These are phyloP conservation scores for Fusarium pseudocircinatum DNA, from an alignment of 2,329 filamentous ascomycete genomes.

Conservation along the genomic window DNA sequence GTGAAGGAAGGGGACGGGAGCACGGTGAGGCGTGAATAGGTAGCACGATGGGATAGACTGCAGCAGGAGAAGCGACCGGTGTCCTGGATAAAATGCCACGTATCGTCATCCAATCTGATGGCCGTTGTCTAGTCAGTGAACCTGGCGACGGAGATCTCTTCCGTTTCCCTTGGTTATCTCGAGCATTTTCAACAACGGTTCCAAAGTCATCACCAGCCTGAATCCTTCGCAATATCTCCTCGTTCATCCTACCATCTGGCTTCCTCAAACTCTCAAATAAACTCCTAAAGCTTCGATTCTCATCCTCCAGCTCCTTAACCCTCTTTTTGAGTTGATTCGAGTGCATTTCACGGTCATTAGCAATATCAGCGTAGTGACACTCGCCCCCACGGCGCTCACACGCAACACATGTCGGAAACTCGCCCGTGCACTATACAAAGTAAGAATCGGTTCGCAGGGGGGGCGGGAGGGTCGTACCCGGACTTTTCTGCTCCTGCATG, in stretches of 20 bases:
- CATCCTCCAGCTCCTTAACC: neutral
- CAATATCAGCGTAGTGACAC: neutral
- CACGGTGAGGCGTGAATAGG: neutral
- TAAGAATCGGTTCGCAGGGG: accelerated
- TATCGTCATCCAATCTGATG: neutral
- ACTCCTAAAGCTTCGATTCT: neutral
- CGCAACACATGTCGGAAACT: neutral
- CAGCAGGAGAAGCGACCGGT: neutral
- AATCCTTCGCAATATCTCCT: neutral
- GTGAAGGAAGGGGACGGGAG: no score
- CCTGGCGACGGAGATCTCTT: neutral
- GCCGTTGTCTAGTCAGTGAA: neutral
- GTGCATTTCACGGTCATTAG: neutral
- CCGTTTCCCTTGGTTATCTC: neutral
- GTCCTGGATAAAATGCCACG: neutral
- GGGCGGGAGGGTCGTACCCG: accelerated
- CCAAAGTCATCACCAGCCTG: neutral
- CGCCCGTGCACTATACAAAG: neutral
- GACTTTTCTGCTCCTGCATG: neutral
- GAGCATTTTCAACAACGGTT: accelerated
- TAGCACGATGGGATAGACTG: neutral
- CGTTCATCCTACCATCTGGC: accelerated
- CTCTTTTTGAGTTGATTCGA: neutral
- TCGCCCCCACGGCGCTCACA: neutral
- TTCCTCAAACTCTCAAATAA: neutral